phyloP scores from a whole-genome alignment of 1,139 yeast species.

The Insectozyma bohioensis region DNA sequence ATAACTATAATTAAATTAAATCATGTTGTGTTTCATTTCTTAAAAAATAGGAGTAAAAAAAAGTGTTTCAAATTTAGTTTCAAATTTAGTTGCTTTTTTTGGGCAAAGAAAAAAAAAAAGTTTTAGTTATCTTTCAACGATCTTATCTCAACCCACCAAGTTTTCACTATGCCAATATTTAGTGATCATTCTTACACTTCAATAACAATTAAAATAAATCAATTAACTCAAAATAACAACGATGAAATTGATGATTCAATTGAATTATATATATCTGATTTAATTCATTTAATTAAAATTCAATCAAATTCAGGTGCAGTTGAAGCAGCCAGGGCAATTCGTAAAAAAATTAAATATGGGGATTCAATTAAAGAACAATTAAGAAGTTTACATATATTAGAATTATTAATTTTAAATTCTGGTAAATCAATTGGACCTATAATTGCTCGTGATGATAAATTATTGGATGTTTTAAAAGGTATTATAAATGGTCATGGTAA shows the following conservation, averaged over 20 bases:
- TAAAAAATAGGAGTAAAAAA: too few relatives aligned
- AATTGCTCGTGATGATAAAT: slow-evolving; percentile 69
- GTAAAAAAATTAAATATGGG: slow-evolving; percentile 92
- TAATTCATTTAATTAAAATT: slow-evolving; percentile 38
- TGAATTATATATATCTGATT: slow-evolving; percentile 39
- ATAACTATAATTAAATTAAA: too few relatives aligned
- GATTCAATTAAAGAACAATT: slow-evolving; percentile 51
- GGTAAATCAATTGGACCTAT: slow-evolving; percentile 47
- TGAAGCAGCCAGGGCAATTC: slow-evolving; percentile 88
- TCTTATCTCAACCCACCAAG: too few relatives aligned
- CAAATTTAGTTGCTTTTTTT: too few relatives aligned
- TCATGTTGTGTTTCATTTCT: too few relatives aligned
- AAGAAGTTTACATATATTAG: slow-evolving; percentile 69
- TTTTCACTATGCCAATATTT: slow-evolving; percentile 41
- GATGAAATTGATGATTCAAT: slow-evolving; percentile 35
- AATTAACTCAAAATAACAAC: slow-evolving; percentile 32
- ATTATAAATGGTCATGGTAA: slow-evolving; percentile 38
- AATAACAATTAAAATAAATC: slow-evolving; percentile 46
- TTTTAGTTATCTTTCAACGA: too few relatives aligned
- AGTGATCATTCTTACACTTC: slow-evolving; percentile 43
- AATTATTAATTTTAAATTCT: slow-evolving; percentile 75
- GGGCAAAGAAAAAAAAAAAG: too few relatives aligned
- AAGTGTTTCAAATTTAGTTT: too few relatives aligned
- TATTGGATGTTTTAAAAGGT: slow-evolving; percentile 63
- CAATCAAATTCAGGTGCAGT: slow-evolving; percentile 50